phyloP scores from a whole-genome alignment of 2,329 filamentous ascomycete species.

The Trichoderma atrobrunneum region DNA sequence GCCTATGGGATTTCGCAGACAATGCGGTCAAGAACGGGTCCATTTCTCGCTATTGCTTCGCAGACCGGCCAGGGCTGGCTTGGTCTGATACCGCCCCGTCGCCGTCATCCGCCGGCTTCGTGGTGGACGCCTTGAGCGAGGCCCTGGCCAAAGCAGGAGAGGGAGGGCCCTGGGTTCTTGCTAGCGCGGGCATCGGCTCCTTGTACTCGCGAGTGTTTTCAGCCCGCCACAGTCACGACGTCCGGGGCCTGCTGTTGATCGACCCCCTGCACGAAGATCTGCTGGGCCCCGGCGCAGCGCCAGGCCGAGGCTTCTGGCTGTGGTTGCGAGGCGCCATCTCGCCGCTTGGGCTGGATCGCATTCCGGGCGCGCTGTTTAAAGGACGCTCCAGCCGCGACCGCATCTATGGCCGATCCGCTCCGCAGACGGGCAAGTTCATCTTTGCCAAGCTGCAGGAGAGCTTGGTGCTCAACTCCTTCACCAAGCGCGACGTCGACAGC shows the following conservation, averaged over 20 bases:
- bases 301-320: slow-evolving; percentile 74
- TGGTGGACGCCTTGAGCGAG: slow-evolving; percentile 84
- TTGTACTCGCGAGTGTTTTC: slow-evolving; percentile 91
- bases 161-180: slow-evolving; percentile 82
- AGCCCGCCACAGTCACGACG: slow-evolving; percentile 70
- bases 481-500: slow-evolving; percentile 75
- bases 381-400: slow-evolving; percentile 80
- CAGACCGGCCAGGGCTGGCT: slow-evolving; percentile 84
- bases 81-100: slow-evolving; percentile 91
- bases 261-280: slow-evolving; percentile 89
- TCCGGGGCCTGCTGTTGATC: slow-evolving; percentile 78
- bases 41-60: slow-evolving; percentile 89
- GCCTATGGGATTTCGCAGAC: slow-evolving; percentile 77
- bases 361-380: slow-evolving; percentile 76
- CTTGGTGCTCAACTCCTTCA: slow-evolving; percentile 79
- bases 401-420: slow-evolving; percentile 74
- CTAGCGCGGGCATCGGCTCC: slow-evolving; percentile 81
- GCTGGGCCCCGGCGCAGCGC: slow-evolving; percentile 62
- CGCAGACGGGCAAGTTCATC: slow-evolving; percentile 78
- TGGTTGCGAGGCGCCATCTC: slow-evolving; percentile 86
- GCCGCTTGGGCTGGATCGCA: slow-evolving; percentile 78
- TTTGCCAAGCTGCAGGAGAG: slow-evolving; percentile 93
- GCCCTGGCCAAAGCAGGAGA: slow-evolving; percentile 78
- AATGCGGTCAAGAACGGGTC: slow-evolving; percentile 73
- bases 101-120: slow-evolving; percentile 88